Evolutionary conservation across 257 asterid genomes (phyloP).

Genomic region (Verbena officinalis): DNA sequence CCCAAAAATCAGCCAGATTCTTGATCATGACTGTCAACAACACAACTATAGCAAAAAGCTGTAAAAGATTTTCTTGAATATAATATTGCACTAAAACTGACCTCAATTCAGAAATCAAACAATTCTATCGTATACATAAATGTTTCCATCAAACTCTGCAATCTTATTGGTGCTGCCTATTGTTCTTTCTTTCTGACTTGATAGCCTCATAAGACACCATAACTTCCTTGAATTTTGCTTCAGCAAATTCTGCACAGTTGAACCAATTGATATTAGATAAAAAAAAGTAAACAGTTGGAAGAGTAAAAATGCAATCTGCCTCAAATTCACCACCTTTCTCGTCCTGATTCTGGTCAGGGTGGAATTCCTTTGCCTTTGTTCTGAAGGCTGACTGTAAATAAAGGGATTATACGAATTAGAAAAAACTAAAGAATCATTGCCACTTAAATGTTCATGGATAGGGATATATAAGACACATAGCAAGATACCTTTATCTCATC

Average conservation of each 20-base stretch:
- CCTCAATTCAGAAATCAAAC: slow-evolving; percentile 7
- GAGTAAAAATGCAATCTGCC: slow-evolving; percentile 1
- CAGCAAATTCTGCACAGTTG: slow-evolving; percentile 65
- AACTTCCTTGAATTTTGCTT: slow-evolving; percentile 83
- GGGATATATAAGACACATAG: slow-evolving; percentile 6
- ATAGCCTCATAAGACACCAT: slow-evolving; percentile 60
- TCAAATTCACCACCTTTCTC: slow-evolving; percentile 57
- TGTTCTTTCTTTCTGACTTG: slow-evolving; percentile 64
- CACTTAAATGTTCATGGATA: slow-evolving; percentile 13
- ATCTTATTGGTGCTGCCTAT: slow-evolving; percentile 24
- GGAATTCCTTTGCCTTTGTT: slow-evolving; percentile 83
- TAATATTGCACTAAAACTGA: slow-evolving; percentile 3
- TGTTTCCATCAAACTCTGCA: neutral
- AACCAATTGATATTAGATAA: slow-evolving; percentile 23
- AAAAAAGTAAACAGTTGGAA: neutral
- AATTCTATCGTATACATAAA: too few species aligned
- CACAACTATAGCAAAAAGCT: neutral
- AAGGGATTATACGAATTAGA: slow-evolving; percentile 11
- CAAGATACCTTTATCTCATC: slow-evolving; percentile 82
- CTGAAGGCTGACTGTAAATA: slow-evolving; percentile 84
- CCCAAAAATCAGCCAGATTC: slow-evolving; percentile 24
- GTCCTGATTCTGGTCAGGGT: slow-evolving; percentile 91
- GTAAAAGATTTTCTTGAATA: neutral
- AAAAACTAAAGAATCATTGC: neutral
- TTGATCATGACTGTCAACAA: slow-evolving; percentile 26